Evolutionary conservation across 371 early-diverging fungal species (phyloP).

Genomic region (Syncephalastrum racemosum): DNA sequence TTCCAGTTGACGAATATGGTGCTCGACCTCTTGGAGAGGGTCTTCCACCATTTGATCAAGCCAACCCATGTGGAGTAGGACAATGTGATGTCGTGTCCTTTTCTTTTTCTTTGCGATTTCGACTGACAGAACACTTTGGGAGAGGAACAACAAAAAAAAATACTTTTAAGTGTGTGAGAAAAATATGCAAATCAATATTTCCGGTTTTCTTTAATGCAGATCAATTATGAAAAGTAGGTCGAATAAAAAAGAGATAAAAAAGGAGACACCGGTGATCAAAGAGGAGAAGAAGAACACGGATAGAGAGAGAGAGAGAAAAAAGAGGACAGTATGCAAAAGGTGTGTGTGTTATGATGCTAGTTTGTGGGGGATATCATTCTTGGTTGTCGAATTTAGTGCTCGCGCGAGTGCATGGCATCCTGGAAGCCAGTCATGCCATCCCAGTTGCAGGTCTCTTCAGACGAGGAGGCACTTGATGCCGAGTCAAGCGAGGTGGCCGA

Average conservation of each 20-base stretch:
- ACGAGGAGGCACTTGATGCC: slow-evolving; percentile 15
- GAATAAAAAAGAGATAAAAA: slow-evolving; percentile 9
- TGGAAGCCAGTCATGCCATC: slow-evolving; percentile 49
- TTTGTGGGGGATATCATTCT: background rate
- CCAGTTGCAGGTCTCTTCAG: slow-evolving; percentile 40
- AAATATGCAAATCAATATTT: too few relatives aligned
- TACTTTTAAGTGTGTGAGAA: too few relatives aligned
- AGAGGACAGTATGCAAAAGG: slow-evolving; percentile 4
- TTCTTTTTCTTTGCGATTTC: too few relatives aligned
- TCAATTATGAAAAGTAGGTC: background rate
- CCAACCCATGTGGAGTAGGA: background rate
- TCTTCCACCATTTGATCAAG: slow-evolving; percentile 42
- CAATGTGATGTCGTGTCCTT: too few relatives aligned
- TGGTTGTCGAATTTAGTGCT: background rate
- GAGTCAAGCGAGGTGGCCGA: slow-evolving; percentile 2
- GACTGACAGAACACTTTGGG: too few relatives aligned
- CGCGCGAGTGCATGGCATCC: slow-evolving; percentile 27
- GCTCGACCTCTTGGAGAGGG: slow-evolving; percentile 63
- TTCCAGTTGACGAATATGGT: slow-evolving; percentile 56
- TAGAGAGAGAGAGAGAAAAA: slow-evolving; percentile 8
- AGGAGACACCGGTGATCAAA: slow-evolving; percentile 9
- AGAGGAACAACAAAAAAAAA: too few relatives aligned
- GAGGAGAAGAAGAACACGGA: slow-evolving; percentile 4
- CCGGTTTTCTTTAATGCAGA: background rate
- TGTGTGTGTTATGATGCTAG: slow-evolving; percentile 3